A percentile compares a stretch with the other conserved stretches of the same genome.
phyloP scores from a whole-genome alignment of 2,329 filamentous ascomycete genomes.

The Ascochyta viciae-villosae region DNA sequence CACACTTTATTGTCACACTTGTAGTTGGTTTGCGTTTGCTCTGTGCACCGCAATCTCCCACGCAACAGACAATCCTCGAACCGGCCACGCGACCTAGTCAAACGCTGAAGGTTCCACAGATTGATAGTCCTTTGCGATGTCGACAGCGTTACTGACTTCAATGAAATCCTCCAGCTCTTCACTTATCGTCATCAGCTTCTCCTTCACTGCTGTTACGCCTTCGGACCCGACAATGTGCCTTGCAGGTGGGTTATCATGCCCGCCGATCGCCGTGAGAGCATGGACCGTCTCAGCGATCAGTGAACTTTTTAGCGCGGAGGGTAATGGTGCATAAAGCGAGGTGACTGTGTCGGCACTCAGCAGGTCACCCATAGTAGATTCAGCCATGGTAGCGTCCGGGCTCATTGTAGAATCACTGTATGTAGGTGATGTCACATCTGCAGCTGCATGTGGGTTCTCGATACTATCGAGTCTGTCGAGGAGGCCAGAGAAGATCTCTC shows the following conservation, averaged over 20 bases:
- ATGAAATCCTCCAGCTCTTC: constrained; percentile 97
- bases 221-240: constrained; percentile 93
- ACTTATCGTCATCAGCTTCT: constrained; percentile 94
- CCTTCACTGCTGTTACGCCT: constrained; percentile 85
- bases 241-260: constrained; percentile 93
- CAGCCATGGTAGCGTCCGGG: constrained; percentile 33
- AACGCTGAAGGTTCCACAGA: constrained; percentile 13
- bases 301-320: constrained; percentile 69
- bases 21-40: no score
- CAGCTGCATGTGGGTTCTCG: constrained; percentile 40
- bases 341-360: constrained; percentile 61
- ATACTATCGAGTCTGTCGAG: constrained; percentile 76
- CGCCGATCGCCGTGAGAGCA: constrained; percentile 88
- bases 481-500: constrained; percentile 82
- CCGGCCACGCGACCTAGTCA: background rate
- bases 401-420: constrained; percentile 39
- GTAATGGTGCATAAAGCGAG: constrained; percentile 77
- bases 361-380: constrained; percentile 53
- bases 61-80: no score
- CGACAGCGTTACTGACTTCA: constrained; percentile 84
- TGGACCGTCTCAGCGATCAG: constrained; percentile 89
- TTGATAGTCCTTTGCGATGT: constrained; percentile 59
- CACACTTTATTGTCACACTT: no score
- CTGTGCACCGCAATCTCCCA: no score
- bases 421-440: constrained; percentile 43